Conservation (phyloP, 2,329 filamentous ascomycete species). For the Fusarium sp. region DNA sequence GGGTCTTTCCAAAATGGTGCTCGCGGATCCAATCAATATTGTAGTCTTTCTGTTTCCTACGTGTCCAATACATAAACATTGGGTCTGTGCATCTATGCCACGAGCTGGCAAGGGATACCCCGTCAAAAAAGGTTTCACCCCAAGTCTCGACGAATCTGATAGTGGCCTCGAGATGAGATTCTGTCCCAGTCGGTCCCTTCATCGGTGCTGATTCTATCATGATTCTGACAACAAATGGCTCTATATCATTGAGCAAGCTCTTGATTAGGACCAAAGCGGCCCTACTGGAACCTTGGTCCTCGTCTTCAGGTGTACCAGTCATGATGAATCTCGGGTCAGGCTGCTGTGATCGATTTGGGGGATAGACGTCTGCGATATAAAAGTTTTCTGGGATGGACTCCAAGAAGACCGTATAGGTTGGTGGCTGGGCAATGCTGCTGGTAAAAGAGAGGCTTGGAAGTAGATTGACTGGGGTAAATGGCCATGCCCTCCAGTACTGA, state of each 20-base stretch:
- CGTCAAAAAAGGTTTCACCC: rapidly evolving
- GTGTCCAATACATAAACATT: background rate
- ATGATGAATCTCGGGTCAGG: background rate
- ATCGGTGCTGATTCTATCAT: rapidly evolving
- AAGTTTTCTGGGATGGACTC: background rate
- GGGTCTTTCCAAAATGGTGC: background rate
- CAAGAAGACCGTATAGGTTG: background rate
- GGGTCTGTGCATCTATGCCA: background rate
- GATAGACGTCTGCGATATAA: background rate
- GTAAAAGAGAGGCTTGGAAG: background rate
- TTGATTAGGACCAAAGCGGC: background rate
- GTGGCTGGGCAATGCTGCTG: background rate
- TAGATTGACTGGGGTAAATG: background rate
- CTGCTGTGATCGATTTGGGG: rapidly evolving
- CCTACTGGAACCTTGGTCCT: rapidly evolving
- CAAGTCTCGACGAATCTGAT: background rate
- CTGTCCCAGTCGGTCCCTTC: background rate
- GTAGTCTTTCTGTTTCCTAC: rapidly evolving
- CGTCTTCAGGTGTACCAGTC: rapidly evolving
- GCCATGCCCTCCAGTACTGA: background rate
- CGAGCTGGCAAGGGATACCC: background rate
- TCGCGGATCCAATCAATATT: rapidly evolving
- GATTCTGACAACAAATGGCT: background rate
- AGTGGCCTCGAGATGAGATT: rapidly evolving
- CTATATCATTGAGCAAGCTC: rapidly evolving